Evolutionary conservation across 345 rosid genomes (phyloP).

Genomic region (Jatropha curcas): DNA sequence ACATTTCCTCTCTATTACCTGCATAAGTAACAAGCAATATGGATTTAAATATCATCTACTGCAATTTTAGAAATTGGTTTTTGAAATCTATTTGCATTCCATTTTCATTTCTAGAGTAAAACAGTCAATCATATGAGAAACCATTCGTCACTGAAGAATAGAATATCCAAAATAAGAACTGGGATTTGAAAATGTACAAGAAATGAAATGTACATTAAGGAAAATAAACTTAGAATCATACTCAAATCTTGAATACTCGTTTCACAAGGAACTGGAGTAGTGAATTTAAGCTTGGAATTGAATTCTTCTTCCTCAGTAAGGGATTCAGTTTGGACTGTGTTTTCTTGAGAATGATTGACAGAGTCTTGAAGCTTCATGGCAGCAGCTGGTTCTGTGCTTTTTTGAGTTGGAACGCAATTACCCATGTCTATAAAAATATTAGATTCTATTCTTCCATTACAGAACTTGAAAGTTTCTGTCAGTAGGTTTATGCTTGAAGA

Average conservation of each 20-base stretch:
- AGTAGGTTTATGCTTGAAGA: slow-evolving; percentile 36
- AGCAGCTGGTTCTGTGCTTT: slow-evolving; percentile 28
- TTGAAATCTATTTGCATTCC: background rate
- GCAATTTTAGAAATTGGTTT: too few species aligned
- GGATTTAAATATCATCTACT: too few species aligned
- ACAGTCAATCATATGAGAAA: too few species aligned
- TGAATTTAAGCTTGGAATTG: slow-evolving; percentile 21
- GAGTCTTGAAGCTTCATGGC: slow-evolving; percentile 27
- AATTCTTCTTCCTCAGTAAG: slow-evolving; percentile 28
- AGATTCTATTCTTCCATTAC: slow-evolving; percentile 2
- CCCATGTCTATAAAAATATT: slow-evolving; percentile 41
- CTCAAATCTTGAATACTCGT: slow-evolving; percentile 29
- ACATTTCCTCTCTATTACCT: slow-evolving; percentile 46
- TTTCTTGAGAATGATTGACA: slow-evolving; percentile 7
- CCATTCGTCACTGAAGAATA: background rate
- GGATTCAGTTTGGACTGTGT: slow-evolving; percentile 28
- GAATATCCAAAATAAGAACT: too few species aligned
- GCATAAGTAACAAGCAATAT: slow-evolving; percentile 16
- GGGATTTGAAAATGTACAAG: background rate
- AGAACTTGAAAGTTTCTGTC: too few species aligned
- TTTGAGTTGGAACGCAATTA: slow-evolving; percentile 38
- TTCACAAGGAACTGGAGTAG: slow-evolving; percentile 13
- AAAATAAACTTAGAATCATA: slow-evolving; percentile 23
- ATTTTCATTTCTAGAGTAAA: background rate
- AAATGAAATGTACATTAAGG: background rate